phyloP scores from a whole-genome alignment of 441 rosid genomes.

The Pelargonium australe region DNA sequence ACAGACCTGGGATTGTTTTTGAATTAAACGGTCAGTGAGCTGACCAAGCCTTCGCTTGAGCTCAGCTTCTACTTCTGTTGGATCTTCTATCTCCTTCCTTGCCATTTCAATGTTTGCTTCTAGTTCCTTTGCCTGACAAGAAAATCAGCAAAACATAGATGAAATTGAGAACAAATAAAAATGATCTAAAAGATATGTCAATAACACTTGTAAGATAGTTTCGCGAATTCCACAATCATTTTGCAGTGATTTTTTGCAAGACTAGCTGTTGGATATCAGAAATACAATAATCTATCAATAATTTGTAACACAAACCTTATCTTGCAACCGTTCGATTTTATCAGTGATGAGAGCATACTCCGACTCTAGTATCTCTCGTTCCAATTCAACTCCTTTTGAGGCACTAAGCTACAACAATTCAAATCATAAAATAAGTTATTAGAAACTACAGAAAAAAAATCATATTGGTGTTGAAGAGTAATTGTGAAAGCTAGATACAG shows the following conservation, averaged over 20 bases:
- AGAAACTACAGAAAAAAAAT: conserved; percentile 12
- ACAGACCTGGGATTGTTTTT: conserved; percentile 91
- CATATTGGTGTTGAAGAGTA: not conserved
- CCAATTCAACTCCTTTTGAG: conserved; percentile 64
- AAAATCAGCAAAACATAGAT: conserved; percentile 9
- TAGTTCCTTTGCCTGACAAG: conserved; percentile 50
- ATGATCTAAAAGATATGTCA: not conserved
- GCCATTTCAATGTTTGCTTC: conserved; percentile 56
- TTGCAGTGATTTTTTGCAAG: not conserved
- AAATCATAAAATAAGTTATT: conserved; percentile 24
- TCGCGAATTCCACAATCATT: not conserved
- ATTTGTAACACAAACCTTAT: conserved; percentile 51
- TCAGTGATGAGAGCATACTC: conserved; percentile 63
- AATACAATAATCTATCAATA: conserved; percentile 11
- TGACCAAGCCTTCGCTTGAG: conserved; percentile 77
- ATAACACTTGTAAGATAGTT: not conserved
- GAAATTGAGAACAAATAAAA: conserved; percentile 2
- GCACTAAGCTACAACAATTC: conserved; percentile 42
- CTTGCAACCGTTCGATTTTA: conserved; percentile 56
- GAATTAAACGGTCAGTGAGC: conserved; percentile 90
- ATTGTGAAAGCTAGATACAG: conserved; percentile 14
- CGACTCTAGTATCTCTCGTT: conserved; percentile 67
- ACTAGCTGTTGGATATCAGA: conserved; percentile 7
- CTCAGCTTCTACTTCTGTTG: conserved; percentile 82
- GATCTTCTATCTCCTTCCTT: conserved; percentile 79